Conservation (phyloP, 2,329 filamentous ascomycete species). For the Chaetomiaceae sp. region DNA sequence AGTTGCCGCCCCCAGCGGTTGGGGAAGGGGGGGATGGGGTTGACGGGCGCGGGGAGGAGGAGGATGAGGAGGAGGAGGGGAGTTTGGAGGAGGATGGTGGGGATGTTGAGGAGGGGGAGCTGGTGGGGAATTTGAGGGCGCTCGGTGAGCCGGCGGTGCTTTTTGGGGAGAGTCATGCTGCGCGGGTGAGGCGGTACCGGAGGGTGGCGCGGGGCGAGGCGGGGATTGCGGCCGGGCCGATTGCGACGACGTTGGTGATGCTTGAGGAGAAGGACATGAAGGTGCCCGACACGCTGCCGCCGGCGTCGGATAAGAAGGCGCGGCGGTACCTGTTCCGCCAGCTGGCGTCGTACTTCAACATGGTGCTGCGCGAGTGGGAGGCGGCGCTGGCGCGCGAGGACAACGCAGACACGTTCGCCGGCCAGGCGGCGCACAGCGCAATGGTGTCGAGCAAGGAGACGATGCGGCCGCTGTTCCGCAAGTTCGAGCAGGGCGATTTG, state of each 20-base stretch:
- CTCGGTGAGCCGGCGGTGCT: slow-evolving; percentile 67
- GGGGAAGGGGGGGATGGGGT: slow-evolving; percentile 32
- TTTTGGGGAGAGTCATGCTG: slow-evolving; percentile 74
- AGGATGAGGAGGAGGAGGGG: slow-evolving; percentile 30
- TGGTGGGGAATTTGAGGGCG: slow-evolving; percentile 60
- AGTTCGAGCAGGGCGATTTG: slow-evolving; percentile 74
- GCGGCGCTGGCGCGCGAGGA: slow-evolving; percentile 64
- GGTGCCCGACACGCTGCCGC: slow-evolving; percentile 56
- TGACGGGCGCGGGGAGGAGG: slow-evolving; percentile 34
- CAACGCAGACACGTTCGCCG: slow-evolving; percentile 60
- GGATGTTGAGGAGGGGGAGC: slow-evolving; percentile 60
- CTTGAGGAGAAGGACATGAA: slow-evolving; percentile 88
- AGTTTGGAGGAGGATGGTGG: slow-evolving; percentile 37
- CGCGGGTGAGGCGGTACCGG: slow-evolving; percentile 64
- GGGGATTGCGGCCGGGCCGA: slow-evolving; percentile 63
- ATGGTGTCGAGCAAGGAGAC: slow-evolving; percentile 86
- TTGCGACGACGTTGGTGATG: slow-evolving; percentile 75
- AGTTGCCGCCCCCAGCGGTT: slow-evolving; percentile 44
- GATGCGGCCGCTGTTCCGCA: slow-evolving; percentile 82
- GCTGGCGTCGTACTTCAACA: slow-evolving; percentile 89
- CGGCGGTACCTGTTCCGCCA: slow-evolving; percentile 75
- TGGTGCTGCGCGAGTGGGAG: slow-evolving; percentile 89
- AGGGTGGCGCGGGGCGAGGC: slow-evolving; percentile 41
- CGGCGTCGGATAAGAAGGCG: slow-evolving; percentile 55
- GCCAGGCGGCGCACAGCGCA: slow-evolving; percentile 73